These are phyloP conservation scores for Hansenula sp. DNA, from an alignment of 1,139 yeast species.

Conservation along the genomic window DNA sequence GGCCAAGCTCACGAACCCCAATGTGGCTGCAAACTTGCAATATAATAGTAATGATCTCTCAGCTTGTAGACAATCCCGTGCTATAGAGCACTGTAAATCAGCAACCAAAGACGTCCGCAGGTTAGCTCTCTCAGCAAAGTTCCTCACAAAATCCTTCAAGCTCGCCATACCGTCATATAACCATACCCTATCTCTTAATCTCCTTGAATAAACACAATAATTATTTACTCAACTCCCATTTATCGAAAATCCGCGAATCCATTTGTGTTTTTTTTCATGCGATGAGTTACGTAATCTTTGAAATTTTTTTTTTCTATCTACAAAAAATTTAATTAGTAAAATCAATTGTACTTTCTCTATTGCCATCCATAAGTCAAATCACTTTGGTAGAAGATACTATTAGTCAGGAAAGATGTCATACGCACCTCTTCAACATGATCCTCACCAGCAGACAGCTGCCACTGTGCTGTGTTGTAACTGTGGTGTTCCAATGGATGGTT, in stretches of 20 bases:
- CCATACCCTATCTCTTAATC: not conserved
- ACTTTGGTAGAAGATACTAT: too few relatives aligned
- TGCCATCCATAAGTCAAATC: too few relatives aligned
- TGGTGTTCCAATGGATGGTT: slow-evolving; percentile 98
- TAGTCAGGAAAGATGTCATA: slow-evolving; percentile 16
- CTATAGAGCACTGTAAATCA: slow-evolving; percentile 47
- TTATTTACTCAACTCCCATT: too few relatives aligned
- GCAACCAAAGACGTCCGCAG: slow-evolving; percentile 26
- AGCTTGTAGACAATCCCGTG: slow-evolving; percentile 57
- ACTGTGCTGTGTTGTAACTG: slow-evolving; percentile 97
- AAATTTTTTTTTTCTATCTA: slow-evolving; percentile 1
- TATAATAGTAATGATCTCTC: slow-evolving; percentile 56
- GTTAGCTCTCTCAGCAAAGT: slow-evolving; percentile 1
- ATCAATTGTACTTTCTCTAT: too few relatives aligned
- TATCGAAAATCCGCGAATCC: not conserved
- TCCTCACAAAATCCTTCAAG: not conserved
- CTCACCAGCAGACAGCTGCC: slow-evolving; percentile 44
- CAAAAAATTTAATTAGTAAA: slow-evolving; percentile 6
- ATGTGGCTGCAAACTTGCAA: slow-evolving; percentile 44
- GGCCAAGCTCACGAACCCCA: slow-evolving; percentile 49
- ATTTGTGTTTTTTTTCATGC: not conserved
- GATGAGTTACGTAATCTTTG: slow-evolving; percentile 4
- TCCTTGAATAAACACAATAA: too few relatives aligned
- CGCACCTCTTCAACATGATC: slow-evolving; percentile 21
- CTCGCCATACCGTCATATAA: not conserved